phyloP scores from a whole-genome alignment of 352 stramenopile genomes.

The Globisporangium camurandrum region DNA sequence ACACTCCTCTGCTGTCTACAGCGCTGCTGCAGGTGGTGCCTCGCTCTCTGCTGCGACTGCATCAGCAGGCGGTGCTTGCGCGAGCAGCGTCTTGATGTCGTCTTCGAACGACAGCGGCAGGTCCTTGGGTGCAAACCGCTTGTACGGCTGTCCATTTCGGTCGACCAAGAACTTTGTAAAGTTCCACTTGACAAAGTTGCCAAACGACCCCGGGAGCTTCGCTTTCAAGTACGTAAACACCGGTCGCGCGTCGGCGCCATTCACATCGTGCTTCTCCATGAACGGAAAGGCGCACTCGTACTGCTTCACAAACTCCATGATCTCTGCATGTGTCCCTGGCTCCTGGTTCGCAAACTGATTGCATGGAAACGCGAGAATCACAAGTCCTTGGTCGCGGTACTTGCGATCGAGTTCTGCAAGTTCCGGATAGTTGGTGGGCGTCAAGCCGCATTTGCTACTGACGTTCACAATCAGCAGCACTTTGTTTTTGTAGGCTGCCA shows the following conservation, averaged over 20 bases:
- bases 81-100: constrained; percentile 30
- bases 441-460: constrained; percentile 63
- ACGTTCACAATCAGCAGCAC: constrained; percentile 76
- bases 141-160: constrained; percentile 59
- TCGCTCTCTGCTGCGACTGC: too few relatives aligned
- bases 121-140: constrained; percentile 67
- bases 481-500: too few relatives aligned
- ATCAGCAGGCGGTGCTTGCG: too few relatives aligned
- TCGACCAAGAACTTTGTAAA: constrained; percentile 89
- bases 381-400: constrained; percentile 31
- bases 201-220: constrained; percentile 22
- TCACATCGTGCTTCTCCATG: constrained; percentile 52
- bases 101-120: constrained; percentile 62
- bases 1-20: too few relatives aligned
- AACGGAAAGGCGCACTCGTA: constrained; percentile 30
- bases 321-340: constrained; percentile 22
- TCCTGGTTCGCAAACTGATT: constrained; percentile 83
- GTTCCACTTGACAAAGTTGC: constrained; percentile 79
- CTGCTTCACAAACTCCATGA: constrained; percentile 19
- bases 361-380: constrained; percentile 64
- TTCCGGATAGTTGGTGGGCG: constrained; percentile 68
- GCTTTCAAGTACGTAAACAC: constrained; percentile 66
- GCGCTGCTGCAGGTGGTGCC: too few relatives aligned
- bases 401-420: constrained; percentile 44
- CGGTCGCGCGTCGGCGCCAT: constrained; percentile 50